These are phyloP conservation scores for Hypoxylon sp. DNA, from an alignment of 2,329 filamentous ascomycete species.

Conservation along the genomic window DNA sequence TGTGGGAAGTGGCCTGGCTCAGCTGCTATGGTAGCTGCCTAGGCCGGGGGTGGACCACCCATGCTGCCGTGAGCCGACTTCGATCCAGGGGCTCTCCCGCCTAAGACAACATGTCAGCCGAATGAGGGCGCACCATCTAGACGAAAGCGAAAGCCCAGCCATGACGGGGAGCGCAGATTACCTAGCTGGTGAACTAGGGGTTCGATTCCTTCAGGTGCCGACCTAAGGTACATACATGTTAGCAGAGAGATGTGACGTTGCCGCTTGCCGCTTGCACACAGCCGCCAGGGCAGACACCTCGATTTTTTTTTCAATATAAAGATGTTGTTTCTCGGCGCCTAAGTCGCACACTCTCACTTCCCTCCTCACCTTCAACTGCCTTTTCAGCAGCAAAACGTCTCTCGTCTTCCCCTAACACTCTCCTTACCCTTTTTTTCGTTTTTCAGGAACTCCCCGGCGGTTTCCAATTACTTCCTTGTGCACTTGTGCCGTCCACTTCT, in stretches of 20 bases:
- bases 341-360: slow-evolving; percentile 5
- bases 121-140: slow-evolving; percentile 15
- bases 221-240: too few relatives aligned
- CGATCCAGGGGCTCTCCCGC: slow-evolving; percentile 27
- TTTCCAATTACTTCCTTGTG: slow-evolving; percentile 30
- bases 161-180: slow-evolving; percentile 21
- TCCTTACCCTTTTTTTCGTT: slow-evolving; percentile 27
- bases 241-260: slow-evolving; percentile 37
- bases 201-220: slow-evolving; percentile 1
- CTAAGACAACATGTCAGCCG: slow-evolving; percentile 34
- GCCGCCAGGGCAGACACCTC: slow-evolving; percentile 2
- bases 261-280: slow-evolving; percentile 13
- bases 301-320: slow-evolving; percentile 31
- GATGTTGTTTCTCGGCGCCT: slow-evolving; percentile 19
- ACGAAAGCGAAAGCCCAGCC: slow-evolving; percentile 27
- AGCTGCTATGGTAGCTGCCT: too few relatives aligned
- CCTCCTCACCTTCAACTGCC: slow-evolving; percentile 16
- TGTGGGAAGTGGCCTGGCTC: slow-evolving; percentile 4
- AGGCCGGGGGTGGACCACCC: not conserved
- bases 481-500: slow-evolving; percentile 28
- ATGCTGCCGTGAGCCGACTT: slow-evolving; percentile 28
- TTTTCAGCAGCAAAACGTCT: slow-evolving; percentile 25
- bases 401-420: slow-evolving; percentile 31
- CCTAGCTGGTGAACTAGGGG: not conserved
- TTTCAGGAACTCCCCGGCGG: slow-evolving; percentile 37